These are phyloP conservation scores for Austroboletus eburneus DNA, from an alignment of 768 basidiomycete genomes.

Conservation along the genomic window DNA sequence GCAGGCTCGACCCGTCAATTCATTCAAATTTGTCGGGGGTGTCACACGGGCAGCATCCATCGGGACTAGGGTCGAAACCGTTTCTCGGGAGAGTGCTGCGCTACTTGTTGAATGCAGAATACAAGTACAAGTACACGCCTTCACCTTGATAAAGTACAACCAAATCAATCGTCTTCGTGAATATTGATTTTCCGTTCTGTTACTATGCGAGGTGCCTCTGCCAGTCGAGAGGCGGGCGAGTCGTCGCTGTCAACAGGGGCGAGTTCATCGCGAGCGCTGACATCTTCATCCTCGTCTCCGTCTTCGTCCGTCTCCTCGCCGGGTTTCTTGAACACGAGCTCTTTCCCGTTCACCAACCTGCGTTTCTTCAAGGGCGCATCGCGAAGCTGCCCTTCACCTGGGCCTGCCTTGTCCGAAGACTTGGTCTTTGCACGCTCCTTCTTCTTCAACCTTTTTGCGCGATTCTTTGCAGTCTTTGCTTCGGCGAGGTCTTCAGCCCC, in stretches of 20 bases:
- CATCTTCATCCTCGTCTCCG: conserved; percentile 34
- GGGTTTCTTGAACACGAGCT: conserved; percentile 53
- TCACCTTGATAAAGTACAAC: conserved; percentile 3
- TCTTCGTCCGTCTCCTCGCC: conserved; percentile 50
- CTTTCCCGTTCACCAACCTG: conserved; percentile 74
- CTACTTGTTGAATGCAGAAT: conserved; percentile 4
- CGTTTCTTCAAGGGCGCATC: conserved; percentile 69
- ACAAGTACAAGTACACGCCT: conserved; percentile 1
- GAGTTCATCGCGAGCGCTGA: conserved; percentile 3
- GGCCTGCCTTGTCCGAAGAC: conserved; percentile 25
- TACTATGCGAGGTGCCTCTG: conserved; percentile 21
- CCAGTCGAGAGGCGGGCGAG: neutral
- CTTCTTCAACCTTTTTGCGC: conserved; percentile 91
- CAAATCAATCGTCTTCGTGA: conserved; percentile 46
- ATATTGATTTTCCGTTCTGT: conserved; percentile 41
- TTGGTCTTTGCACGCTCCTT: conserved; percentile 65
- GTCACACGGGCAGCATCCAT: no score
- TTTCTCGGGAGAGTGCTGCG: no score
- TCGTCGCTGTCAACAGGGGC: conserved; percentile 1
- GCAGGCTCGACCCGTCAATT: no score
- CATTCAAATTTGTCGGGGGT: no score
- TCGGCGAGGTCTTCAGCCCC: conserved; percentile 71
- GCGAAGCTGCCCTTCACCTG: conserved; percentile 22
- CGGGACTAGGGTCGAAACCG: neutral
- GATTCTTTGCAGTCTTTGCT: conserved; percentile 92